A percentile compares a stretch with the other conserved stretches of the same genome.
Evolutionary conservation across 345 rosid species (phyloP).

Genomic region (Citrus cavaleriei): DNA sequence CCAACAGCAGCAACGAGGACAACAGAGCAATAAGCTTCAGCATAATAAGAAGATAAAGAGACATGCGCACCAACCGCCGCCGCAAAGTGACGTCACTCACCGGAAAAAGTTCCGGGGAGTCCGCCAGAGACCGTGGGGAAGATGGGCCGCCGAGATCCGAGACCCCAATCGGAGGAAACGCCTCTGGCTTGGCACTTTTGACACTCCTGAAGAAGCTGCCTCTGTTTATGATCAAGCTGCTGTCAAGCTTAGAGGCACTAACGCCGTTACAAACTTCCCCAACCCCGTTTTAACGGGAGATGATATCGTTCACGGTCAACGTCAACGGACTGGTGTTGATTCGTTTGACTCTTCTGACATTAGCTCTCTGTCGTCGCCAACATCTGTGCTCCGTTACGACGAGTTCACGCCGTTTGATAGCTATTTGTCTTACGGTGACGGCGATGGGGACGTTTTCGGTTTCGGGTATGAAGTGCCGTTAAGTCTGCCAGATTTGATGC

Average conservation of each 20-base stretch:
- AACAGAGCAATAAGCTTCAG: neutral
- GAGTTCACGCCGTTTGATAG: slow-evolving; percentile 13
- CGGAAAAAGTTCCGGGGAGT: slow-evolving; percentile 49
- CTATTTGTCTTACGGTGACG: slow-evolving; percentile 3
- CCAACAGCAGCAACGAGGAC: neutral
- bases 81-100: slow-evolving; percentile 9
- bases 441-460: slow-evolving; percentile 22
- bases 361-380: slow-evolving; percentile 24
- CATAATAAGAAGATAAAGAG: neutral
- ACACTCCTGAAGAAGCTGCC: slow-evolving; percentile 63
- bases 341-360: neutral
- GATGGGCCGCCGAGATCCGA: slow-evolving; percentile 67
- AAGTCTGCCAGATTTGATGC: slow-evolving; percentile 2
- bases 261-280: slow-evolving; percentile 55
- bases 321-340: neutral
- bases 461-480: slow-evolving; percentile 23
- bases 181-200: slow-evolving; percentile 52
- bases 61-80: neutral
- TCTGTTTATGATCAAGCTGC: slow-evolving; percentile 53
- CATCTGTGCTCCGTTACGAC: slow-evolving; percentile 30
- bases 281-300: slow-evolving; percentile 18
- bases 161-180: slow-evolving; percentile 32
- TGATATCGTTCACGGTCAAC: neutral
- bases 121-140: slow-evolving; percentile 63
- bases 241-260: slow-evolving; percentile 36